A percentile compares a stretch with the other conserved stretches of the same genome.
phyloP scores from a whole-genome alignment of 2,329 filamentous ascomycete genomes.

The Sordariomycetes sp. region DNA sequence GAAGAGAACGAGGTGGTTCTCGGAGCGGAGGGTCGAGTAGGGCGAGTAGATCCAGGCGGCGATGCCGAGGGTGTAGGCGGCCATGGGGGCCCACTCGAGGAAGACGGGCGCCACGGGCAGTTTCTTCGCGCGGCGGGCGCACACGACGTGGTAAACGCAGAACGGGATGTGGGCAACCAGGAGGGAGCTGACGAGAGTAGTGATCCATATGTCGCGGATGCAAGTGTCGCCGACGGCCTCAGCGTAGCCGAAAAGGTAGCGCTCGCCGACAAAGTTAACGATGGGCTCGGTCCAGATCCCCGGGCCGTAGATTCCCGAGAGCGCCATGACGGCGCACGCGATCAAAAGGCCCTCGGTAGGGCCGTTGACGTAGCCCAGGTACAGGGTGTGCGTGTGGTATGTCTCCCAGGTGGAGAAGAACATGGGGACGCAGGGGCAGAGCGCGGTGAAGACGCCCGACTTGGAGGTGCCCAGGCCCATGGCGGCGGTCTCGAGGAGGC shows the following conservation, averaged over 20 bases:
- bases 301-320: constrained; percentile 81
- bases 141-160: constrained; percentile 77
- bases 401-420: constrained; percentile 99
- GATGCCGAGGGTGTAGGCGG: constrained; percentile 65
- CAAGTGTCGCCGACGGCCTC: constrained; percentile 57
- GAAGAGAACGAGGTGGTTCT: constrained; percentile 86
- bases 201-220: constrained; percentile 84
- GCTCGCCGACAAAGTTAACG: constrained; percentile 53
- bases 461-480: constrained; percentile 82
- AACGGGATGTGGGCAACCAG: constrained; percentile 72
- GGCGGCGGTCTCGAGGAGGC: constrained; percentile 80
- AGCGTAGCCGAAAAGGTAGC: constrained; percentile 39
- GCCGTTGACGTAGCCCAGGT: constrained; percentile 92
- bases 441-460: constrained; percentile 80
- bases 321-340: constrained; percentile 74
- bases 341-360: constrained; percentile 92
- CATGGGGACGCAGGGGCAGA: constrained; percentile 91
- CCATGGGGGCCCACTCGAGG: constrained; percentile 87
- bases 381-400: constrained; percentile 95
- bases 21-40: constrained; percentile 65
- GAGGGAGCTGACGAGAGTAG: constrained; percentile 54
- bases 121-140: constrained; percentile 60
- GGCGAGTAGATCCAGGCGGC: constrained; percentile 84
- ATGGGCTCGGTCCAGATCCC: constrained; percentile 76
- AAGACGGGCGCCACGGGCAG: constrained; percentile 75